A percentile compares a stretch with the other conserved stretches of the same genome.
Conservation (phyloP, 2,329 filamentous ascomycete genomes). For the Penicillium sp. region DNA sequence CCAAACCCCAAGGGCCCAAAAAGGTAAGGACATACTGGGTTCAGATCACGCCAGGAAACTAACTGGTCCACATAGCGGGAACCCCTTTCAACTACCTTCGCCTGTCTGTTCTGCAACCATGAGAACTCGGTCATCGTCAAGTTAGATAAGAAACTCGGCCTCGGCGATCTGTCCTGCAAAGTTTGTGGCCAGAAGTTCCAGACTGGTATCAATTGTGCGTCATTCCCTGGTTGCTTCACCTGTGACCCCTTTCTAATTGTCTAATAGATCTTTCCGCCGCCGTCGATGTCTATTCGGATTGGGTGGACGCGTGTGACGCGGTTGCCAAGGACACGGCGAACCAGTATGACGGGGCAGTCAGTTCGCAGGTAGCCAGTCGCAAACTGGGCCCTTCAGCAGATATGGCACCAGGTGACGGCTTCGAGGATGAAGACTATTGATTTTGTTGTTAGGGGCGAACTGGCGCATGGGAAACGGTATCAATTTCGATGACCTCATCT, state of each 20-base stretch:
- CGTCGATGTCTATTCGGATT: slow-evolving; percentile 96
- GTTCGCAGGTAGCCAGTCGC: slow-evolving; percentile 19
- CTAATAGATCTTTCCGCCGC: slow-evolving; percentile 76
- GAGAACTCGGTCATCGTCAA: slow-evolving; percentile 90
- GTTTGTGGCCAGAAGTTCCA: slow-evolving; percentile 94
- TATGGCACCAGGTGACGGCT: slow-evolving; percentile 18
- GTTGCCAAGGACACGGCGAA: slow-evolving; percentile 64
- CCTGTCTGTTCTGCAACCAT: slow-evolving; percentile 98
- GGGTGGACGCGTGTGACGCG: slow-evolving; percentile 90
- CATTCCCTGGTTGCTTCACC: neutral
- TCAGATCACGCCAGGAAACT: neutral
- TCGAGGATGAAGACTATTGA: slow-evolving; percentile 36
- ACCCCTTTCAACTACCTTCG: slow-evolving; percentile 71
- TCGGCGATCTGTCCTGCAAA: slow-evolving; percentile 85
- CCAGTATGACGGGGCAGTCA: slow-evolving; percentile 30
- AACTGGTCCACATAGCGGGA: slow-evolving; percentile 37
- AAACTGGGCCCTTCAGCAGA: slow-evolving; percentile 19
- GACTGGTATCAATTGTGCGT: slow-evolving; percentile 85
- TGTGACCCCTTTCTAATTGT: neutral
- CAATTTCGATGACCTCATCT: slow-evolving; percentile 14
- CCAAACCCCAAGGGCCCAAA: slow-evolving; percentile 78
- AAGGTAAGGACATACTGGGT: slow-evolving; percentile 58
- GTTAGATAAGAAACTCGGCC: slow-evolving; percentile 87
- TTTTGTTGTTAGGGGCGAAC: slow-evolving; percentile 17
- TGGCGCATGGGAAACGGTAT: slow-evolving; percentile 21